These are phyloP conservation scores for Kodamaea laetipori DNA, from an alignment of 805 yeast species.

Conservation along the genomic window DNA sequence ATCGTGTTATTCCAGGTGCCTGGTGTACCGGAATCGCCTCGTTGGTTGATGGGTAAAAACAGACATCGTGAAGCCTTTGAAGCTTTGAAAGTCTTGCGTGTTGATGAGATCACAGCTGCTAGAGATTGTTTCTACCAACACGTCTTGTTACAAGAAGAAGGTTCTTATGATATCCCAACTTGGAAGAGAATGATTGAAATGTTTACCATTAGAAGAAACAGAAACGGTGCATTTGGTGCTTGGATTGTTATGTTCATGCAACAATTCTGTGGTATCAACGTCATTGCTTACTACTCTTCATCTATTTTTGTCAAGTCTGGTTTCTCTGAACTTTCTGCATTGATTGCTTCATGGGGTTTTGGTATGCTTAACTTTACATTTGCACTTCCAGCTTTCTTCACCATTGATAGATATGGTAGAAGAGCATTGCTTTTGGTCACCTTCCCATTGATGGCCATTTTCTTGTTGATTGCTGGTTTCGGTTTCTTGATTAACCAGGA, in stretches of 20 bases:
- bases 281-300: conserved; percentile 83
- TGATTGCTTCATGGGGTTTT: conserved; percentile 84
- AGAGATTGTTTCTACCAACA: conserved; percentile 64
- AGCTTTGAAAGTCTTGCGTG: conserved; percentile 50
- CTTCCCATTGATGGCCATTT: conserved; percentile 65
- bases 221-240: conserved; percentile 80
- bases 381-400: conserved; percentile 80
- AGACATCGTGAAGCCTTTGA: conserved; percentile 51
- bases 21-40: conserved; percentile 68
- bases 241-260: conserved; percentile 87
- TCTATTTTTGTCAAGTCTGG: conserved; percentile 71
- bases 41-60: conserved; percentile 63
- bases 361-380: conserved; percentile 79
- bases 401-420: conserved; percentile 79
- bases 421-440: conserved; percentile 58
- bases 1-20: conserved; percentile 52
- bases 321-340: conserved; percentile 59
- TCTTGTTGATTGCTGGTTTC: conserved; percentile 63
- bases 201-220: conserved; percentile 73
- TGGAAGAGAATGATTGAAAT: conserved; percentile 54
- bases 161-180: conserved; percentile 49
- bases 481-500: conserved; percentile 67
- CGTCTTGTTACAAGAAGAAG: conserved; percentile 62
- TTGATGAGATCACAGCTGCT: conserved; percentile 56
- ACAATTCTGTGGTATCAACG: conserved; percentile 89